Percentiles rank a stretch among this genome's conserved stretches.
Conservation (phyloP, 2,329 filamentous ascomycete genomes). For the Cladosporium sp. region DNA sequence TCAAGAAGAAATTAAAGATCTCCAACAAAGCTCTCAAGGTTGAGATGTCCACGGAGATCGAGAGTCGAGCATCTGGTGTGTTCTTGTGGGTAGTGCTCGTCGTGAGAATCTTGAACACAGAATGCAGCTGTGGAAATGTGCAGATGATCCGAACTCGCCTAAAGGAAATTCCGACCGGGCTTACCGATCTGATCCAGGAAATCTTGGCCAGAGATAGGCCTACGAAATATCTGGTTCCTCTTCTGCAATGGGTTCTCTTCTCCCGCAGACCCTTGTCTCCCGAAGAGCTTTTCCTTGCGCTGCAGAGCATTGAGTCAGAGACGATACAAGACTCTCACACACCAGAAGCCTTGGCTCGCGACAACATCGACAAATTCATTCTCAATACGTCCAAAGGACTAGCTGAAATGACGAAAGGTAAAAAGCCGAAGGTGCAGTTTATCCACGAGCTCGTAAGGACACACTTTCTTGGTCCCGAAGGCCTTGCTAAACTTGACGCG, state of each 20-base stretch:
- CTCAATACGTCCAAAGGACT: constrained; percentile 53
- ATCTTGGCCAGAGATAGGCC: constrained; percentile 4
- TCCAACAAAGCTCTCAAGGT: neutral
- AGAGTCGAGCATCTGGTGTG: constrained; percentile 9
- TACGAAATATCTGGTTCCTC: constrained; percentile 35
- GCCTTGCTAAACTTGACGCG: neutral
- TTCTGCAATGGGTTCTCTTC: constrained; percentile 57
- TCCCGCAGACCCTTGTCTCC: constrained; percentile 46
- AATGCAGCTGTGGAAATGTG: constrained; percentile 8
- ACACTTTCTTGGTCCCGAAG: neutral
- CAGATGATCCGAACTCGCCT: neutral
- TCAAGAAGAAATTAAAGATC: constrained; percentile 7
- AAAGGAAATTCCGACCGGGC: constrained; percentile 1
- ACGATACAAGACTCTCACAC: constrained; percentile 21
- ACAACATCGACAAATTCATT: constrained; percentile 34
- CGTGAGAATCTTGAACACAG: constrained; percentile 15
- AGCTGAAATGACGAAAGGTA: constrained; percentile 43
- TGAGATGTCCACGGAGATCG: neutral
- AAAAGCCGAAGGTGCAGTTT: constrained; percentile 48
- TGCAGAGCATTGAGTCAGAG: constrained; percentile 36
- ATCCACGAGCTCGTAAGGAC: constrained; percentile 53
- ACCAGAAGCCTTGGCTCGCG: constrained; percentile 29
- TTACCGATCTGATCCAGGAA: constrained; percentile 11
- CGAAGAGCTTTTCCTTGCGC: constrained; percentile 46
- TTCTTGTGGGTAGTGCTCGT: constrained; percentile 24